Conservation (phyloP, 2,329 filamentous ascomycete species). For the Diaporthe australafricana region DNA sequence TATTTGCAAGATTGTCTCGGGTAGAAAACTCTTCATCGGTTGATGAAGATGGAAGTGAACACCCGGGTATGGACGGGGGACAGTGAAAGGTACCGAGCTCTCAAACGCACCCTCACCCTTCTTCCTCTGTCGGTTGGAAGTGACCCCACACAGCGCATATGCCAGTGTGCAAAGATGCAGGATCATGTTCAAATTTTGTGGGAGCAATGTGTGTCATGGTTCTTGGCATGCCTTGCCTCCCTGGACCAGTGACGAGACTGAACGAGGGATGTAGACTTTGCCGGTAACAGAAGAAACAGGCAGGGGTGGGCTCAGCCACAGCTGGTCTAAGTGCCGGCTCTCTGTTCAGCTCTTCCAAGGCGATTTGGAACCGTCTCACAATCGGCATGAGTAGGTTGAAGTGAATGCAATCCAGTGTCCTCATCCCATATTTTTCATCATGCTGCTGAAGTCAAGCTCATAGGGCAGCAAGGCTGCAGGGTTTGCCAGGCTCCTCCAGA, state of each 20-base stretch:
- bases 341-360: neutral
- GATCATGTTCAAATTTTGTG: neutral
- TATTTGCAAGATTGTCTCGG: neutral
- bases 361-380: neutral
- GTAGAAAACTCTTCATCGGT: neutral
- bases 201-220: neutral
- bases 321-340: neutral
- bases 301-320: neutral
- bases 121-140: no score
- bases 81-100: no score
- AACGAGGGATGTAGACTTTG: neutral
- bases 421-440: neutral
- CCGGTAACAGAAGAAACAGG: neutral
- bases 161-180: neutral
- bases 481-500: neutral
- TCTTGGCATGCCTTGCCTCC: slow-evolving; percentile 8
- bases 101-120: no score
- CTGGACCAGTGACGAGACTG: no score
- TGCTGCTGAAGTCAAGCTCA: neutral
- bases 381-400: neutral
- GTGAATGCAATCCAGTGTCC: neutral
- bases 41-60: neutral
- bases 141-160: neutral
- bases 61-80: no score
- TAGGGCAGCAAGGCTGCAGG: slow-evolving; percentile 1